Evolutionary conservation across 257 asterid species (phyloP), one percentile per base, ranked within the genome.

Genomic region (Nicotiana tomentosiformis): DNA sequence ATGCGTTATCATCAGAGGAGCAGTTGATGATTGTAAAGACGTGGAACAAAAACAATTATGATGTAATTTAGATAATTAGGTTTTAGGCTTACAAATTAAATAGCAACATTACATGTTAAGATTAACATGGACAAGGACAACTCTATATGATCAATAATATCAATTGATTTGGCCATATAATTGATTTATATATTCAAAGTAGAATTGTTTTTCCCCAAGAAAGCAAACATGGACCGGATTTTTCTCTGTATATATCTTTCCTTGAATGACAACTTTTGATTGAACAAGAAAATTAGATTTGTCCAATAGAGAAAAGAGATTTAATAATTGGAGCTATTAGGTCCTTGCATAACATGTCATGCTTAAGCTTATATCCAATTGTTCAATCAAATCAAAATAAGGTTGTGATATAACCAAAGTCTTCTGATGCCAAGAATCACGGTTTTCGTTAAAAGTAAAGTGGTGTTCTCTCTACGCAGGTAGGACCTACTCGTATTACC

Each of bases 41-140:
- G n/a, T 69, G 32, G 6, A 69, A n/a, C 78, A 39, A n/a, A 69
- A 39, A 69, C 0, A 39, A 39, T 37, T 10, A 68, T 4, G 3
- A 37, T 35, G 17, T 65, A 65, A 10, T 29, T 65, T 5, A 15
- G 23, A 12, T 26, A 69, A n/a, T 69, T 37, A 69, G 30, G 77
- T 39, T 39, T 61, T 69, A n/a, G n/a, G 33, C 57, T 39, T 39
- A 2, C 33, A 69, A 69, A 18, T 35, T 18, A 67, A 39, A 69
- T 39, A 39, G 10, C 70, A 65, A 65, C 70, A 26, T 4, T 66
- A 1, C 72, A 66, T 30, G 57, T 69, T 81, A 76, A 11, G 46
- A 61, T 85, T 82, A 80, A 79, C 82, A 70, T 80, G 37, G 20
- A 64, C 72, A 82, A 67, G 23, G 49, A 43, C 11, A 43, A 43